Conservation (phyloP, 2,329 filamentous ascomycete genomes). For the Fusarium irregulare region DNA sequence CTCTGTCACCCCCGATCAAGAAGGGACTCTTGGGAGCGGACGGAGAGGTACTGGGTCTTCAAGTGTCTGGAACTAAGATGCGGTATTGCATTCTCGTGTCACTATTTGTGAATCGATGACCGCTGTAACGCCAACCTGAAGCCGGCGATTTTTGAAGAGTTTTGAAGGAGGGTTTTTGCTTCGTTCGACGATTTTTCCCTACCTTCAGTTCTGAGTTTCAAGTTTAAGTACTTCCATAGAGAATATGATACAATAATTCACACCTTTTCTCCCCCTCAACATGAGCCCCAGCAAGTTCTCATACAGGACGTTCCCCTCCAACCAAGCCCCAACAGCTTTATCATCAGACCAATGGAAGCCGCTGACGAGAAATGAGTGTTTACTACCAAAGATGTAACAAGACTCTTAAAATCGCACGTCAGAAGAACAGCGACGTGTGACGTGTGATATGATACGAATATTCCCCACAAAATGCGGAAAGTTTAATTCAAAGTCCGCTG, state of each 20-base stretch:
- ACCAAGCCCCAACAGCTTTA: too few species aligned
- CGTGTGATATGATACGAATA: too few species aligned
- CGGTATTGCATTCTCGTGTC: rapidly evolving
- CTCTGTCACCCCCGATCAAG: background rate
- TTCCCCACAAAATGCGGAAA: too few species aligned
- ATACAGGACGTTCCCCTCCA: too few species aligned
- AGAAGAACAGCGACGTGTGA: too few species aligned
- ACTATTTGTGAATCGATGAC: background rate
- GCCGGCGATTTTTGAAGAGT: rapidly evolving
- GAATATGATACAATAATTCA: background rate
- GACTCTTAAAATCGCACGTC: too few species aligned
- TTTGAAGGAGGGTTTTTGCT: background rate
- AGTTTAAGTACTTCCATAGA: too few species aligned
- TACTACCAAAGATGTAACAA: too few species aligned
- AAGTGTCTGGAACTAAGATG: background rate
- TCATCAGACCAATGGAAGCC: too few species aligned
- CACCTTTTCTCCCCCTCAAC: rapidly evolving
- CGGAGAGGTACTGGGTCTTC: background rate
- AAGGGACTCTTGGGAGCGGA: background rate
- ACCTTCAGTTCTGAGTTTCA: background rate
- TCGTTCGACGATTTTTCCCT: background rate
- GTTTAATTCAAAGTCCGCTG: too few species aligned
- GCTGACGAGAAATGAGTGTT: too few species aligned
- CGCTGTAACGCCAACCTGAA: rapidly evolving
- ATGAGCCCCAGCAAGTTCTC: too few species aligned